Conservation (phyloP, 2,329 filamentous ascomycete species). For the Stemphylium beticola region DNA sequence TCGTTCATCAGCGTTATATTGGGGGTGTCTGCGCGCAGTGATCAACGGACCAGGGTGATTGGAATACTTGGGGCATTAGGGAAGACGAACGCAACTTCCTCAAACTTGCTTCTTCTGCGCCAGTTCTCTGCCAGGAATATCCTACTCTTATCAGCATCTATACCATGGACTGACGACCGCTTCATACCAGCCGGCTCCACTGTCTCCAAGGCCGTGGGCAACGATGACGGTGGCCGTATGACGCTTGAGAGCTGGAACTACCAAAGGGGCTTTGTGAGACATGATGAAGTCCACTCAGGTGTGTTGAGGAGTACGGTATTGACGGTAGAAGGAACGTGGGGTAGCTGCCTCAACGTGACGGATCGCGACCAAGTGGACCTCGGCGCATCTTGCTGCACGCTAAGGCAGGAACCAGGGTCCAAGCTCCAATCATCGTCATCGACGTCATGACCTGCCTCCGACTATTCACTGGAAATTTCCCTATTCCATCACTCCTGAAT, state of each 20-base stretch:
- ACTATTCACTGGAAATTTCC: conserved; percentile 9
- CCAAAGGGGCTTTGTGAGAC: conserved; percentile 59
- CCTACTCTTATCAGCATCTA: conserved; percentile 51
- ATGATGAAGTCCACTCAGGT: conserved; percentile 22
- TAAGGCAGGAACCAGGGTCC: conserved; percentile 34
- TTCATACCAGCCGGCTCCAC: conserved; percentile 72
- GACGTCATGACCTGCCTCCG: conserved; percentile 40
- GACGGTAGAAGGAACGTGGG: conserved; percentile 19
- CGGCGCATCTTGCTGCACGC: conserved; percentile 24
- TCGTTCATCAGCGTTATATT: conserved; percentile 3
- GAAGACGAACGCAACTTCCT: conserved; percentile 92
- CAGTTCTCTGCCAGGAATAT: conserved; percentile 84
- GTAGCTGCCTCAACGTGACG: conserved; percentile 13
- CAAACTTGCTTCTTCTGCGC: conserved; percentile 77
- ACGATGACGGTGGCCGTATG: conserved; percentile 97
- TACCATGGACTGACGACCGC: background rate
- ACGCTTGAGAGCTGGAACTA: conserved; percentile 78
- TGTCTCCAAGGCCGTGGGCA: conserved; percentile 87
- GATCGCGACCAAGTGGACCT: conserved; percentile 20
- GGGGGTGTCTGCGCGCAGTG: background rate
- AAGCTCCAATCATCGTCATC: conserved; percentile 39
- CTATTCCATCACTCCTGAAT: conserved; percentile 11
- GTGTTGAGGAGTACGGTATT: conserved; percentile 4
- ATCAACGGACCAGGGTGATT: conserved; percentile 72
- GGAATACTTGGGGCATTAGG: conserved; percentile 88